A percentile compares a stretch with the other conserved stretches of the same genome.
phyloP scores from a whole-genome alignment of 345 rosid genomes.

The Melastoma malabathricum region DNA sequence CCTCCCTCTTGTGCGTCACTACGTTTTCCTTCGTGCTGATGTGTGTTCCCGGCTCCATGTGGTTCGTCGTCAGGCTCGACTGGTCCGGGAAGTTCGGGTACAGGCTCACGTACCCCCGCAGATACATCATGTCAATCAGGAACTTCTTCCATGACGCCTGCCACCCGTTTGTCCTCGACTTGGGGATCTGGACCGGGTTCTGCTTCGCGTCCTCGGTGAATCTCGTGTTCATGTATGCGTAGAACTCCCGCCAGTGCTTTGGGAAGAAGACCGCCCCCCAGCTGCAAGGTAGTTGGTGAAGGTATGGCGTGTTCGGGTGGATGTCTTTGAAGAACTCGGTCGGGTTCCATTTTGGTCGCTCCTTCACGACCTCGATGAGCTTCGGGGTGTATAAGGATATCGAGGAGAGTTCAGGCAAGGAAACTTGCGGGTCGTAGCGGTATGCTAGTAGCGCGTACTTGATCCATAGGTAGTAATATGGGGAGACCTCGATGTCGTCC shows the following conservation, averaged over 20 bases:
- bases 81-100: constrained; percentile 93
- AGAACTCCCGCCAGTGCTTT: constrained; percentile 96
- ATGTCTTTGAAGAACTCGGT: constrained; percentile 73
- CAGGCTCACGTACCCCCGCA: constrained; percentile 85
- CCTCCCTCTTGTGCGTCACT: constrained; percentile 62
- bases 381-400: constrained; percentile 87
- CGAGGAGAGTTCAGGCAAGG: constrained; percentile 76
- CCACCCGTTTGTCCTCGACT: constrained; percentile 96
- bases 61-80: constrained; percentile 90
- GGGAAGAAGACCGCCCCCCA: constrained; percentile 99
- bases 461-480: constrained; percentile 87
- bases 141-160: constrained; percentile 99
- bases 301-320: constrained; percentile 89
- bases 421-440: constrained; percentile 79
- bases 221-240: constrained; percentile 97
- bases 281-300: constrained; percentile 91
- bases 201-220: constrained; percentile 78
- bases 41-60: constrained; percentile 99
- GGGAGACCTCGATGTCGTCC: constrained; percentile 96
- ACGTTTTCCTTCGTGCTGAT: constrained; percentile 86
- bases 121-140: constrained; percentile 93
- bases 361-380: constrained; percentile 85
- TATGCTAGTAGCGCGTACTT: constrained; percentile 86
- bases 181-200: constrained; percentile 92
- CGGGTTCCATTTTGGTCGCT: constrained; percentile 88